Evolutionary conservation across 129 eudicot species (phyloP).

Genomic region (Arctium minus): DNA sequence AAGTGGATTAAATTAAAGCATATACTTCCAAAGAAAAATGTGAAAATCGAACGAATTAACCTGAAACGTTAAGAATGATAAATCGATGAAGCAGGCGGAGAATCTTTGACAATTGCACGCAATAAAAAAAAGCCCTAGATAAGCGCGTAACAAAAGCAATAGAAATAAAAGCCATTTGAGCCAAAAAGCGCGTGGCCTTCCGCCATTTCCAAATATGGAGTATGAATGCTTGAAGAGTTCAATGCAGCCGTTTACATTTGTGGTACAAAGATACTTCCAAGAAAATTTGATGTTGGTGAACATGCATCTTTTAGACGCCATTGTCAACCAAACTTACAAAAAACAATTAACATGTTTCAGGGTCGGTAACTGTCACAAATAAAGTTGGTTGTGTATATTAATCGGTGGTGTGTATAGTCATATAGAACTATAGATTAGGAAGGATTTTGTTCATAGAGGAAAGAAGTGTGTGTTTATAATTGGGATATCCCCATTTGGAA

Average conservation of each 20-base stretch:
- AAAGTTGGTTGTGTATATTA: too few relatives aligned
- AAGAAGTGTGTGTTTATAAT: too few relatives aligned
- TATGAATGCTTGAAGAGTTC: background rate
- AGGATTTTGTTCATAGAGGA: too few relatives aligned
- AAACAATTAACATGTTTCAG: too few relatives aligned
- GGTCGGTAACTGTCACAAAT: too few relatives aligned
- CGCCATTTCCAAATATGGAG: background rate
- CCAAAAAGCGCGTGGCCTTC: constrained; percentile 6
- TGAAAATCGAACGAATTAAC: constrained; percentile 8
- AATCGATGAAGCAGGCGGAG: constrained; percentile 21
- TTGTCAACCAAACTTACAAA: background rate
- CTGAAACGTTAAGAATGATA: constrained; percentile 11
- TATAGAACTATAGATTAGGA: too few relatives aligned
- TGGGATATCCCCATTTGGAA: too few relatives aligned
- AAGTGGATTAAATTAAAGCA: background rate
- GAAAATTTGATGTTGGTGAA: background rate
- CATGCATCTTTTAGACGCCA: background rate
- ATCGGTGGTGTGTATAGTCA: too few relatives aligned
- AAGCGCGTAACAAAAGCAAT: constrained; percentile 7
- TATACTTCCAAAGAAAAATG: background rate
- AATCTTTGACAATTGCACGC: constrained; percentile 32
- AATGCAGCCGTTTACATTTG: background rate
- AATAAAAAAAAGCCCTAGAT: background rate
- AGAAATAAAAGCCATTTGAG: background rate
- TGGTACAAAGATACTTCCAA: background rate